Evolutionary conservation across 805 yeast genomes (phyloP), one percentile per base, ranked within the genome.

Genomic region (Ogataea polymorpha): DNA sequence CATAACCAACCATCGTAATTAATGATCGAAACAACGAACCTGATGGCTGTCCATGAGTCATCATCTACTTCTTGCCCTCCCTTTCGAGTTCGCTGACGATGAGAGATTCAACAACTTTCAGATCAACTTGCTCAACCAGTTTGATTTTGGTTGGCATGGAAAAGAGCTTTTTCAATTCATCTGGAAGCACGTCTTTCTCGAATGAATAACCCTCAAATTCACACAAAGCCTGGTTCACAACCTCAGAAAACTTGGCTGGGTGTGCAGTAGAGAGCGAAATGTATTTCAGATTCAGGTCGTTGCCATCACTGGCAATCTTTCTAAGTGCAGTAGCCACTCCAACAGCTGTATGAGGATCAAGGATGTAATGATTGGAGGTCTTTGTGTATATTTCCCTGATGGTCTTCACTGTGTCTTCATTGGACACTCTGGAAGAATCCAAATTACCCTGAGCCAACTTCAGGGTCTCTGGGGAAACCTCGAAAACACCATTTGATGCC

Each of bases 191-290:
- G 52, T 87, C 88, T 35, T 72, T 72, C 56, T 88, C 96, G 59
- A 93, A 93, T 4, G 89, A 79, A 68, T 93, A 93, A 15, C 79
- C 89, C 10, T 73, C 77, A 46, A 79, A 73, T 1, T 72, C 73
- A 33, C 66, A 60, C 50, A 93, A 72, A 3, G 98, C 88, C 54
- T 75, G 68, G 63, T 90, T 83, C 18, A 93, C 99, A 37, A 96
- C 99, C 49, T 88, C 97, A 18, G 96, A 86, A 59, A 93, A 93
- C 68, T 93, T 93, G 46, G 99, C 99, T 31, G 99, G 99, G 63
- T 93, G 99, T 7, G 99, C 99, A 35, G 99, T 93, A 9, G 97
- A 85, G 44, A 93, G 76, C 5, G 96, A 85, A 32, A 93, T 74
- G 59, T 75, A 75, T 41, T 76, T 70, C 28, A 72, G 65, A 21